These are phyloP conservation scores for Sporothrix inflata DNA, from an alignment of 2,329 filamentous ascomycete species.

Conservation along the genomic window DNA sequence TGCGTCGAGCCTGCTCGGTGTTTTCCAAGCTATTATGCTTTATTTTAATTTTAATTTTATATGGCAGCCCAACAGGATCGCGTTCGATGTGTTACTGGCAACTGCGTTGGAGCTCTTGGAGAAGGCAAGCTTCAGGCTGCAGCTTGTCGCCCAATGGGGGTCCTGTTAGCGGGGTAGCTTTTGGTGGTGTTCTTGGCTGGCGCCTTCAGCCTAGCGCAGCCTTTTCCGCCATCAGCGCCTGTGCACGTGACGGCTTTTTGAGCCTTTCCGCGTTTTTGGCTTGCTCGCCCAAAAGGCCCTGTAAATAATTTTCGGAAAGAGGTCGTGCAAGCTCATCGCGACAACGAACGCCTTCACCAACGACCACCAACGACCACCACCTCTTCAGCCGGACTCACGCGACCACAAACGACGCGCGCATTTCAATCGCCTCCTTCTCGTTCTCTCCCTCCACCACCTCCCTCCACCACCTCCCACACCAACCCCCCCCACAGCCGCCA, in stretches of 20 bases:
- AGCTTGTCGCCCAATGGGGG: neutral
- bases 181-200: neutral
- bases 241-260: conserved; percentile 18
- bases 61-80: neutral
- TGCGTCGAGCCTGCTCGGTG: neutral
- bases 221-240: neutral
- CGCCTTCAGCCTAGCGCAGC: conserved; percentile 1
- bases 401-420: neutral
- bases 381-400: neutral
- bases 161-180: conserved; percentile 21
- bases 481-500: conserved; percentile 48
- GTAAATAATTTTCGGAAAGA: conserved; percentile 7
- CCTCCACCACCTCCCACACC: neutral
- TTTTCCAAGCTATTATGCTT: too few relatives aligned
- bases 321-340: neutral
- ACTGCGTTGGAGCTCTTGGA: neutral
- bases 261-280: neutral
- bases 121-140: neutral
- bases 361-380: neutral
- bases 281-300: neutral
- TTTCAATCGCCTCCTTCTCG: neutral
- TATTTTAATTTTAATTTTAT: too few relatives aligned
- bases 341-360: neutral
- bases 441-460: neutral
- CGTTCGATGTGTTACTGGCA: neutral